These are phyloP conservation scores for Mycena filopes DNA, from an alignment of 768 basidiomycete genomes.

Conservation along the genomic window DNA sequence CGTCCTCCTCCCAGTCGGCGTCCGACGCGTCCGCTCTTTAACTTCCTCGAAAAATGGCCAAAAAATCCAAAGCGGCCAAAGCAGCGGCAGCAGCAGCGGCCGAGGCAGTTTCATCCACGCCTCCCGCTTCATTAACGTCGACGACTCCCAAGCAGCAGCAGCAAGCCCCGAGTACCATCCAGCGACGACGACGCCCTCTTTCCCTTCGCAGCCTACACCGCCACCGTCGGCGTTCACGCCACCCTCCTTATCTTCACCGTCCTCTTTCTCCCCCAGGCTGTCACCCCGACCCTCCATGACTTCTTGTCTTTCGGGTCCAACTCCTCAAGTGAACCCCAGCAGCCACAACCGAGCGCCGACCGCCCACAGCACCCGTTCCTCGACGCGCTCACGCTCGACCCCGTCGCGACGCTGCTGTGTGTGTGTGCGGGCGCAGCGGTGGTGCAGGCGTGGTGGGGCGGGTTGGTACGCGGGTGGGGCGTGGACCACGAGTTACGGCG, in stretches of 20 bases:
- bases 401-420: constrained; percentile 67
- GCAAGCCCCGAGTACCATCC: neutral
- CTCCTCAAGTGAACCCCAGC: constrained; percentile 41
- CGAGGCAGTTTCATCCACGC: too few relatives aligned
- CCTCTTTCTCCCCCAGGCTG: constrained; percentile 76
- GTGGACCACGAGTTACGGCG: constrained; percentile 48
- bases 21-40: constrained; percentile 3
- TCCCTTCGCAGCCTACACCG: constrained; percentile 70
- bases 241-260: constrained; percentile 73
- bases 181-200: constrained; percentile 38
- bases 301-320: too few relatives aligned
- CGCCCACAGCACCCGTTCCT: constrained; percentile 80
- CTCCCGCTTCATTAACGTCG: too few relatives aligned
- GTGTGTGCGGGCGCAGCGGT: constrained; percentile 63
- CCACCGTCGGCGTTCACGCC: constrained; percentile 74
- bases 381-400: constrained; percentile 69
- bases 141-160: too few relatives aligned
- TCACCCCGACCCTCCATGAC: constrained; percentile 49
- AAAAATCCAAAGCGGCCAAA: constrained; percentile 21
- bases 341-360: constrained; percentile 57
- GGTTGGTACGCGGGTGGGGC: constrained; percentile 71
- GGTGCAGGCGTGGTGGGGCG: constrained; percentile 78
- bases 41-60: neutral
- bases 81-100: neutral
- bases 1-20: neutral